Percentiles rank a stretch among this genome's conserved stretches.
These are phyloP conservation scores for Didymella keratinophila DNA, from an alignment of 2,329 filamentous ascomycete genomes.

Conservation along the genomic window DNA sequence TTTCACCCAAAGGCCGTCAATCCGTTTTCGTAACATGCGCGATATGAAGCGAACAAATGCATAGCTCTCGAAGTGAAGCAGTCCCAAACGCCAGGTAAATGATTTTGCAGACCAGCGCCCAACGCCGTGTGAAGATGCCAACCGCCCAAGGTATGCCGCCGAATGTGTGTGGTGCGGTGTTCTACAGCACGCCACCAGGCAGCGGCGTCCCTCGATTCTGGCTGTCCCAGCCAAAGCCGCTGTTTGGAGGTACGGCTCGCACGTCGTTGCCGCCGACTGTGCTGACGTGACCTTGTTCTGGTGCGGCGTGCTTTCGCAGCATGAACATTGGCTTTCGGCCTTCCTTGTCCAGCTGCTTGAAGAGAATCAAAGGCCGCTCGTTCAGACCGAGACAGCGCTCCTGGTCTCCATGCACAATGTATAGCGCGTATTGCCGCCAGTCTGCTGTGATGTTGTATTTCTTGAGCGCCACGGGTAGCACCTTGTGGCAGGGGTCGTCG, in stretches of 20 bases:
- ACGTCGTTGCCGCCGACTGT: slow-evolving; percentile 50
- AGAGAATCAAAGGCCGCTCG: slow-evolving; percentile 92
- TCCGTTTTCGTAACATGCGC: slow-evolving; percentile 8
- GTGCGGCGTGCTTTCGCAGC: slow-evolving; percentile 74
- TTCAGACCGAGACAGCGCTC: slow-evolving; percentile 91
- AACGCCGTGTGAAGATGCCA: slow-evolving; percentile 12
- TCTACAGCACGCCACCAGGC: slow-evolving; percentile 35
- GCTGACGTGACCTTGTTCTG: slow-evolving; percentile 56
- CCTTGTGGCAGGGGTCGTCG: slow-evolving; percentile 97
- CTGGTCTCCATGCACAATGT: slow-evolving; percentile 98
- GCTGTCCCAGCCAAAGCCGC: slow-evolving; percentile 36
- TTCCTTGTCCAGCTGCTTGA: slow-evolving; percentile 96
- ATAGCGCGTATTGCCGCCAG: slow-evolving; percentile 95
- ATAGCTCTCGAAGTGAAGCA: not conserved
- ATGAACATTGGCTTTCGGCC: slow-evolving; percentile 99
- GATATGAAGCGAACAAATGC: slow-evolving; percentile 13
- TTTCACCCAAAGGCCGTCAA: slow-evolving; percentile 6
- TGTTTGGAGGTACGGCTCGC: slow-evolving; percentile 31
- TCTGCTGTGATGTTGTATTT: slow-evolving; percentile 99
- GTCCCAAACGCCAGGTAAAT: slow-evolving; percentile 22
- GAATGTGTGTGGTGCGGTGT: not conserved
- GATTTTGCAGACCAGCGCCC: slow-evolving; percentile 18
- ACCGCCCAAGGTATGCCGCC: not conserved
- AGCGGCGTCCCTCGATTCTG: slow-evolving; percentile 37
- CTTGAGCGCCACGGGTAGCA: slow-evolving; percentile 91